Percentiles rank a stretch among this genome's conserved stretches.
These are phyloP conservation scores for Paecilomyces sp. DNA, from an alignment of 2,329 filamentous ascomycete species.

Conservation along the genomic window DNA sequence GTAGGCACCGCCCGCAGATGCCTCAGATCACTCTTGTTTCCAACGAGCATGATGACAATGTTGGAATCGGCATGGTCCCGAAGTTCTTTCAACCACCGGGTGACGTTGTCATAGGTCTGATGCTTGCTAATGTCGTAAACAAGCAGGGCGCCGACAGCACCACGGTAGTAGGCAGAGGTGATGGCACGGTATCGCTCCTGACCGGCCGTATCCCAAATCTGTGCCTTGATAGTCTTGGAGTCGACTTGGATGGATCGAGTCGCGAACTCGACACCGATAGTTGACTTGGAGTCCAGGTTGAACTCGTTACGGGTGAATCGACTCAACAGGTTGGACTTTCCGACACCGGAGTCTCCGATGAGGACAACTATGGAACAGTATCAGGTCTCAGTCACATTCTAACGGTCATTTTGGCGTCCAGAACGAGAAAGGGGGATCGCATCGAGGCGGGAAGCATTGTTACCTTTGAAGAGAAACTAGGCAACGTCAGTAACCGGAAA, in stretches of 20 bases:
- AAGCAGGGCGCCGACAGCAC: slow-evolving; percentile 91
- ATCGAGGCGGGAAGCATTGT: slow-evolving; percentile 18
- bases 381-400: slow-evolving; percentile 11
- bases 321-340: slow-evolving; percentile 99
- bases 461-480: slow-evolving; percentile 99
- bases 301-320: slow-evolving; percentile 99
- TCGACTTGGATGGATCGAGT: slow-evolving; percentile 98
- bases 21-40: slow-evolving; percentile 99
- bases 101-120: slow-evolving; percentile 98
- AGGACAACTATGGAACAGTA: slow-evolving; percentile 65
- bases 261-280: slow-evolving; percentile 98
- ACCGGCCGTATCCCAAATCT: slow-evolving; percentile 99
- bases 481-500: slow-evolving; percentile 21
- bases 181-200: slow-evolving; percentile 99
- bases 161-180: slow-evolving; percentile 97
- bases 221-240: slow-evolving; percentile 99
- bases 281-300: slow-evolving; percentile 99
- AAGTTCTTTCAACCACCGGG: slow-evolving; percentile 97
- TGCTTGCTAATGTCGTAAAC: slow-evolving; percentile 99
- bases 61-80: slow-evolving; percentile 97
- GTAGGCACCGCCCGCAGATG: slow-evolving; percentile 95
- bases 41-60: slow-evolving; percentile 99
- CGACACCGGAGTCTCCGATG: slow-evolving; percentile 98
- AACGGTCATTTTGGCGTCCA: slow-evolving; percentile 2
- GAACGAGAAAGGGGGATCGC: slow-evolving; percentile 10